A percentile compares a stretch with the other conserved stretches of the same genome.
These are phyloP conservation scores for Leptodermis oblonga DNA, from an alignment of 257 asterid genomes.

Conservation along the genomic window DNA sequence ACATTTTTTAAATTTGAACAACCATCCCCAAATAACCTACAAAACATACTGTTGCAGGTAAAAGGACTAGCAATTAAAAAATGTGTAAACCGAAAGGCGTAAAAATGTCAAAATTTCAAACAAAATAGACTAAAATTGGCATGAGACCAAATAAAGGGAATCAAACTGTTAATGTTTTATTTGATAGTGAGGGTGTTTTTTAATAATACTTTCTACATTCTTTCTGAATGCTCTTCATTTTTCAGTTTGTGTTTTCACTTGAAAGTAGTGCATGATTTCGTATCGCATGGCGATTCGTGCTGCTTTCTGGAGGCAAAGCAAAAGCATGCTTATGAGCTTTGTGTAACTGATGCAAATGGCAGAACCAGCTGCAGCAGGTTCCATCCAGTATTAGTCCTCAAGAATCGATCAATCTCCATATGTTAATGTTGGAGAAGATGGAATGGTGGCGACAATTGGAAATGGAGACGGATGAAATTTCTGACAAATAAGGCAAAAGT, in stretches of 20 bases:
- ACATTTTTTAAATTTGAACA: too few relatives aligned
- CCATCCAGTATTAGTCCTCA: conserved; percentile 28
- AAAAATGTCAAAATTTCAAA: too few relatives aligned
- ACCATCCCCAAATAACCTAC: too few relatives aligned
- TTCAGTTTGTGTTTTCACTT: background rate
- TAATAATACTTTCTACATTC: background rate
- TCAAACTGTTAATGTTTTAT: too few relatives aligned
- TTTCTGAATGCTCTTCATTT: background rate
- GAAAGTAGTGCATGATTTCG: background rate
- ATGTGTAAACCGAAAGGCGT: too few relatives aligned
- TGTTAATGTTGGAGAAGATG: conserved; percentile 46
- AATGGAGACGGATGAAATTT: conserved; percentile 32
- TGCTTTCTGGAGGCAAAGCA: conserved; percentile 4
- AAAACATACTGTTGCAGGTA: too few relatives aligned
- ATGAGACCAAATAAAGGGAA: too few relatives aligned
- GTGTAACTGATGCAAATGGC: conserved; percentile 10
- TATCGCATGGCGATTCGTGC: background rate
- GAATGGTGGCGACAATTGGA: conserved; percentile 42
- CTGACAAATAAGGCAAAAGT: too few relatives aligned
- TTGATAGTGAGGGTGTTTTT: too few relatives aligned
- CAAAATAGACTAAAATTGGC: too few relatives aligned
- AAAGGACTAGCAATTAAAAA: too few relatives aligned
- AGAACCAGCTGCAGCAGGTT: conserved; percentile 36
- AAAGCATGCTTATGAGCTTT: conserved; percentile 2
- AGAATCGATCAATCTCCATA: conserved; percentile 62